These are phyloP conservation scores for Cornus kousa DNA, from an alignment of 148 eudicot species.

Conservation along the genomic window DNA sequence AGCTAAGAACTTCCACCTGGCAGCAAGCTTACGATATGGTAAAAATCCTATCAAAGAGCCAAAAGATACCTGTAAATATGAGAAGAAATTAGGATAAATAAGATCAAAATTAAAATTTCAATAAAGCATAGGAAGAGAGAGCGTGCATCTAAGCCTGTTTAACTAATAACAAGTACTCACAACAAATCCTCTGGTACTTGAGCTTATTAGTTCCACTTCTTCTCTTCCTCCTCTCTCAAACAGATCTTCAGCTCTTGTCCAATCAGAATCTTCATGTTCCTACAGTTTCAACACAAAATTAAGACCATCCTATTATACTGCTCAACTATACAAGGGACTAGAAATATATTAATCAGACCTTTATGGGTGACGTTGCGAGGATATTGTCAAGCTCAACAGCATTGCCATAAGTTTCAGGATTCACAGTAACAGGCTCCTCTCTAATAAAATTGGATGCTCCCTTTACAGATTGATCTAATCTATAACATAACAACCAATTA, in stretches of 20 bases:
- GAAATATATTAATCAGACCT: constrained; percentile 35
- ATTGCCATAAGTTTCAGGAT: constrained; percentile 33
- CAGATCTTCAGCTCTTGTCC: constrained; percentile 67
- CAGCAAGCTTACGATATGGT: constrained; percentile 85
- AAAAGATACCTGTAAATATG: constrained; percentile 66
- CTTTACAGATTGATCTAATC: constrained; percentile 64
- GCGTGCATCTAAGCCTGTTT: background rate
- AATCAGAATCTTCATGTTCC: constrained; percentile 74
- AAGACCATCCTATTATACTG: constrained; percentile 8
- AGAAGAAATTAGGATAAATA: background rate
- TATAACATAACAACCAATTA: constrained; percentile 36
- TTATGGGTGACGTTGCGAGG: constrained; percentile 35
- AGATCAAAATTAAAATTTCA: background rate
- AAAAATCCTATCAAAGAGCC: constrained; percentile 90
- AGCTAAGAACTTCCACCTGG: constrained; percentile 84
- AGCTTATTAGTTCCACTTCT: constrained; percentile 80
- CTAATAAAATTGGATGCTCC: constrained; percentile 28
- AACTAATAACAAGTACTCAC: constrained; percentile 35
- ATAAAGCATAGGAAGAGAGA: background rate
- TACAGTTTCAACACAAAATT: constrained; percentile 24
- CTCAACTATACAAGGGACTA: background rate
- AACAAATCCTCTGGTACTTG: constrained; percentile 84
- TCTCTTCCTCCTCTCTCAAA: constrained; percentile 52
- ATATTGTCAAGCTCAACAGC: constrained; percentile 40
- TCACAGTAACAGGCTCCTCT: constrained; percentile 22